Conservation (phyloP, 2,329 filamentous ascomycete species). For the Thelonectria rubi region DNA sequence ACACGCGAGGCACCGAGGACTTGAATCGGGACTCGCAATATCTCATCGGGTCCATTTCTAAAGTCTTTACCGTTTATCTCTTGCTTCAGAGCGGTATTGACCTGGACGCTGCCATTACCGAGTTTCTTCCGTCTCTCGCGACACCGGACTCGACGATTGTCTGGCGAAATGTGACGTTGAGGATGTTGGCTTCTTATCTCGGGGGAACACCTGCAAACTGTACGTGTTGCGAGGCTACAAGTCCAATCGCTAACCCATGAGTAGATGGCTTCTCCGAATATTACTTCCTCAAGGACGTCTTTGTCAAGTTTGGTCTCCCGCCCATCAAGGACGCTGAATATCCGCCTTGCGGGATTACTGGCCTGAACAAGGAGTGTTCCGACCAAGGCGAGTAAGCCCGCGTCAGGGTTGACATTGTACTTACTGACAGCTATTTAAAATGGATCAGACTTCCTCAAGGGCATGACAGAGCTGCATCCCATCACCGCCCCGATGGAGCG, state of each 20-base stretch:
- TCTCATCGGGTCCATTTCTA: conserved; percentile 52
- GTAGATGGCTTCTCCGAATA: conserved; percentile 48
- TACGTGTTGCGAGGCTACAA: conserved; percentile 26
- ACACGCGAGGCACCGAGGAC: conserved; percentile 46
- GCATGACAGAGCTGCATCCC: conserved; percentile 44
- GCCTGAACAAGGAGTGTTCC: conserved; percentile 47
- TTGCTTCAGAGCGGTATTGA: conserved; percentile 49
- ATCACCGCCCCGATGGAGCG: conserved; percentile 44
- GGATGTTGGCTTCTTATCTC: conserved; percentile 50
- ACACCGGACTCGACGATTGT: conserved; percentile 37
- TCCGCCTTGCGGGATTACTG: conserved; percentile 48
- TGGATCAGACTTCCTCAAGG: conserved; percentile 44
- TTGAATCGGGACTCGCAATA: conserved; percentile 51
- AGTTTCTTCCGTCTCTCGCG: conserved; percentile 48
- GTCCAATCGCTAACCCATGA: neutral
- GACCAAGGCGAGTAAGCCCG: conserved; percentile 42
- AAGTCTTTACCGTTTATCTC: conserved; percentile 50
- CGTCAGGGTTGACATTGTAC: neutral
- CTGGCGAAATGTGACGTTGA: conserved; percentile 51
- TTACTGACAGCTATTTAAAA: neutral
- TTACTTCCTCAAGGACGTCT: conserved; percentile 48
- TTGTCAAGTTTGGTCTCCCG: conserved; percentile 50
- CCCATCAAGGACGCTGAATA: conserved; percentile 47
- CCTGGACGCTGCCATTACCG: conserved; percentile 45
- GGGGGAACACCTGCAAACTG: conserved; percentile 50